Evolutionary conservation across 148 eudicot genomes (phyloP), one percentile per base, ranked within the genome.

Genomic region (Euryodendron excelsum): DNA sequence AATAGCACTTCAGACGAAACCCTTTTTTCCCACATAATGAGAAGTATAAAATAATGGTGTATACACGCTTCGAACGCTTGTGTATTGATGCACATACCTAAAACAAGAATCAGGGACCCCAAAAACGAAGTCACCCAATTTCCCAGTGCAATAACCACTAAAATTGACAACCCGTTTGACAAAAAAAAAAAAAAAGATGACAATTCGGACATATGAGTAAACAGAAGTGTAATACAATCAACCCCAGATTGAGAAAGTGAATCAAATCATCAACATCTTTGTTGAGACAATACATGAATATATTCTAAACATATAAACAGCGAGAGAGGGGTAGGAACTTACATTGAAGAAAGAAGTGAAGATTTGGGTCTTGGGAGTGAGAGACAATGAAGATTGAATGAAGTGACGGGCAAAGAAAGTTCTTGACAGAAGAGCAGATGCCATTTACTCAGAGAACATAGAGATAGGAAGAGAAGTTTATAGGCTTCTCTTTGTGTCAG

Each of bases 391-490:
- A 68, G 91, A 82, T 62, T 62, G 77, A 53, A 86, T 61, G 48
- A 84, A 50, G 44, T 88, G 93, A 68, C 69, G 82, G 34, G 81
- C 78, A 20, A 83, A 80, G 27, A 89, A 70, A 52, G 86, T 79
- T 85, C 81, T 88, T 15, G 92, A 88, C 50, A 88, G 45, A 64
- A 89, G 70, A 67, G 89, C 79, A 11, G 92, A 88, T 75, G 92
- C 92, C 95, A 91, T 91, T 79, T 68, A 68, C 69, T 34, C 34
- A 65, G 69, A 39, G 71, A 23, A 41, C 72, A 68, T 12, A 23
- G 21, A 48, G 53, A 48, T 0, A 41, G 45, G 7, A 5, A 5
- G 8, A 3, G 8, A 41, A 41, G 5, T 9, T 9, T 4, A 41
- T 4, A 41, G 45, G 45, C 45, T n/a, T n/a, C n/a, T n/a, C n/a